Conservation (phyloP, 345 rosid species). For the Mangifera indica region DNA sequence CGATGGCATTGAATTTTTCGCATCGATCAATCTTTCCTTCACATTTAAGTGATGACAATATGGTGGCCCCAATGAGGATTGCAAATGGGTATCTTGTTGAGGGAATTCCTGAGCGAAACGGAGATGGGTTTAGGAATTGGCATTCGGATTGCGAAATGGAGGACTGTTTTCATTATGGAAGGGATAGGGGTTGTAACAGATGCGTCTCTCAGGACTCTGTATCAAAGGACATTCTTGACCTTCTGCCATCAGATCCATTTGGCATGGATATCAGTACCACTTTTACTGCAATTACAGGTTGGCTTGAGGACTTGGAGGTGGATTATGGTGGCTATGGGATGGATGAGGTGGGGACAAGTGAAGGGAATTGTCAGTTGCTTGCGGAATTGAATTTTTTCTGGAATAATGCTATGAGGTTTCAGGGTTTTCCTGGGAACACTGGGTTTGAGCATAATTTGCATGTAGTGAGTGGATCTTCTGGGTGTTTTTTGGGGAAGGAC, state of each 20-base stretch:
- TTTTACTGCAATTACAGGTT: conserved; percentile 75
- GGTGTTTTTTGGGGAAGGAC: conserved; percentile 28
- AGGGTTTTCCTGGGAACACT: conserved; percentile 42
- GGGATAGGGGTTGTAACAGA: conserved; percentile 41
- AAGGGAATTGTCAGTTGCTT: conserved; percentile 58
- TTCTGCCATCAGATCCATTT: conserved; percentile 92
- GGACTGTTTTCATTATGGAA: conserved; percentile 63
- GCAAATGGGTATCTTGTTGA: conserved; percentile 61
- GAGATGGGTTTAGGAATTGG: conserved; percentile 43
- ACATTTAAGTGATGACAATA: conserved; percentile 62
- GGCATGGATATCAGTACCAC: conserved; percentile 85
- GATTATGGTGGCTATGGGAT: conserved; percentile 48
- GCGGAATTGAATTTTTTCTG: conserved; percentile 76
- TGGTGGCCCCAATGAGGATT: conserved; percentile 67
- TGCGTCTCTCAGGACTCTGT: conserved; percentile 62
- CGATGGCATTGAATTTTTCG: conserved; percentile 88
- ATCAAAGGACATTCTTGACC: conserved; percentile 75
- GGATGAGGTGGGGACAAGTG: conserved; percentile 40
- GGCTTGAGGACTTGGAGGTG: conserved; percentile 86
- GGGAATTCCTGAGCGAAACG: conserved; percentile 43
- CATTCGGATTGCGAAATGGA: conserved; percentile 41
- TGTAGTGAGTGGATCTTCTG: conserved; percentile 32
- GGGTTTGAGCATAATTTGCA: conserved; percentile 27
- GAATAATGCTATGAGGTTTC: conserved; percentile 76
- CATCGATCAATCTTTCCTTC: conserved; percentile 61